Evolutionary conservation across 805 yeast species (phyloP), one percentile per base, ranked within the genome.

Genomic region (Candida sakaeoensis): DNA sequence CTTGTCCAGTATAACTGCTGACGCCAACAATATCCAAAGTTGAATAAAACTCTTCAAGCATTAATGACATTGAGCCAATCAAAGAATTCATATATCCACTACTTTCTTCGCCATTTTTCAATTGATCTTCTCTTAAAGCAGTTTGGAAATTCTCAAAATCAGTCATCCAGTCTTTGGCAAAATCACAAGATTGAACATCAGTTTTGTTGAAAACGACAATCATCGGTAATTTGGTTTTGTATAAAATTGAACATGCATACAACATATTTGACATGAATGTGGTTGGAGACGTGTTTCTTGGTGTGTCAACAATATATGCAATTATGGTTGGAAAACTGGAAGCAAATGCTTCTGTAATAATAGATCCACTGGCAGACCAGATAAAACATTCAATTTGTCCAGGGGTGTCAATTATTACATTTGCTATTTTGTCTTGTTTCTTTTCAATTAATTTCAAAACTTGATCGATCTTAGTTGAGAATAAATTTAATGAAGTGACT

Each of bases 301-400:
- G 99, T 1, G 99, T 93, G 57, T 93, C 99, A 19, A 93, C 93
- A 46, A 93, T 82, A 59, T 93, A 93, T 0, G 98, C 98, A 47
- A 93, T 79, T 19, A 93, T 87, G 0, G 99, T 93, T 13, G 99
- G 99, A 59, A 88, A 87, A 3, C 95, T 80, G 0, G 95, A 84
- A 1, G 98, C 99, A 65, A 93, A 86, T 0, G 97, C 89, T 58
- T 93, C 99, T 1, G 98, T 91, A 43, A 93, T 85, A 46, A 93
- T 93, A 16, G 96, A 77, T 9, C 99, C 99, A 16, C 96, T 85
- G 0, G 99, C 99, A 33, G 95, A 82, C 99, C 99, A 93, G 31
- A 93, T 89, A 60, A 93, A 93, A 66, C 97, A 90, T 63, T 93
- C 99, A 46, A 93, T 93, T 63, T 93, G 99, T 9, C 99, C 99